Evolutionary conservation across 306 rosid genomes (phyloP), one percentile per base, ranked within the genome.

Genomic region (Prunus mongolica): DNA sequence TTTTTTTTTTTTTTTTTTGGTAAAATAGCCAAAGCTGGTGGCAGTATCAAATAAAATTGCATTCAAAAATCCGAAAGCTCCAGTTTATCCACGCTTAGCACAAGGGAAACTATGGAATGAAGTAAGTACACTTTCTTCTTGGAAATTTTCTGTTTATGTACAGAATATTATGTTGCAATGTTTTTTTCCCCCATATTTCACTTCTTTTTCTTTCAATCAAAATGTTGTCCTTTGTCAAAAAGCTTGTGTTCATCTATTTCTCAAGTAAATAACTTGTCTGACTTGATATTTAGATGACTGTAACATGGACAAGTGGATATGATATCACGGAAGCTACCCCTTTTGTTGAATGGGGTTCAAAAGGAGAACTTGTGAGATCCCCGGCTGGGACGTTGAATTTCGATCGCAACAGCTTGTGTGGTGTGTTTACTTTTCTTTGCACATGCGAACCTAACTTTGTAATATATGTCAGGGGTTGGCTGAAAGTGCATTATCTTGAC

Each of bases 251-350:
- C 30, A n/a, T 45, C 32, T 12, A 25, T 44, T 58, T 66, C 45
- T 63, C 19, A 41, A 73, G 76, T 62, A 71, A 45, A 51, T 78
- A 56, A 72, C 65, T 27, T 30, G 34, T 79, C 69, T 56, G 24
- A 52, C 75, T 66, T 73, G 70, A 41, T 65, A 30, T 58, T 12
- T 84, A 92, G 98, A 92, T 92, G 87, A 88, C 97, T 24, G 93
- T 92, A 72, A 95, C 97, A 72, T 95, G 98, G 98, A 95, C 98
- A 52, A 94, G 98, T 12, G 98, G 98, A 85, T 94, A 89, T 85
- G 91, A 84, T 44, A 84, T 92, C 55, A 60, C 50, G 46, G 92
- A 89, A 67, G 98, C 97, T 28, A 86, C 82, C 51, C 91, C 98
- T 80, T 91, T 94, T 83, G 93, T 94, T 75, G 93, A 89, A 83